These are phyloP conservation scores for Umbelopsis isabellina DNA, from an alignment of 192 early-diverging fungal genomes.

Conservation along the genomic window DNA sequence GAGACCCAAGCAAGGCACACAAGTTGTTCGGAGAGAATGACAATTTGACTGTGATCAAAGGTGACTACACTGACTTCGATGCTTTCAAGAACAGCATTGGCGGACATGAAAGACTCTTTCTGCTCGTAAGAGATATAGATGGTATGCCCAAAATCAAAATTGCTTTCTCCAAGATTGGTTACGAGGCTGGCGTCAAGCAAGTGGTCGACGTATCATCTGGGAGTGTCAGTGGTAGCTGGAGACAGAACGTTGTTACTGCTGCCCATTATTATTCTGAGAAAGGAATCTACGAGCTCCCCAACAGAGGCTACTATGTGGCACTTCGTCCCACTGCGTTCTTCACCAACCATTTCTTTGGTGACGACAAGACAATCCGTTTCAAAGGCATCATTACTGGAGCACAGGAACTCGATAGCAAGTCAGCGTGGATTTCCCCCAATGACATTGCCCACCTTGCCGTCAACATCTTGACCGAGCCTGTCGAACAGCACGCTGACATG, in stretches of 20 bases:
- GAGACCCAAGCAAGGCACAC: conserved; percentile 12
- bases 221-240: not conserved
- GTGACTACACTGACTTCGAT: conserved; percentile 6
- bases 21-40: conserved; percentile 16
- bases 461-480: conserved; percentile 11
- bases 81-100: conserved; percentile 9
- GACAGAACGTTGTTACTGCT: not conserved
- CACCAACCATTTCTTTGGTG: conserved; percentile 8
- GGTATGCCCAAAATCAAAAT: conserved; percentile 3
- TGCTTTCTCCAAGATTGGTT: not conserved
- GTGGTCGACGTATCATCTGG: conserved; percentile 17
- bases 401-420: not conserved
- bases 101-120: conserved; percentile 28
- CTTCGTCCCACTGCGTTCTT: conserved; percentile 31
- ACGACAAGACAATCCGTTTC: conserved; percentile 3
- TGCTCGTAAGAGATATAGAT: not conserved
- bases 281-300: conserved; percentile 1
- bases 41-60: conserved; percentile 3
- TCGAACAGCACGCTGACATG: conserved; percentile 20
- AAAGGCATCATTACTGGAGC: not conserved
- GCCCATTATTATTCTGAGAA: not conserved
- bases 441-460: conserved; percentile 26
- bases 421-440: conserved; percentile 14
- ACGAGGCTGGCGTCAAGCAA: conserved; percentile 23
- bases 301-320: conserved; percentile 14